Base-by-base conservation (phyloP, 805 yeast species). In the Millerozyma acaciae region DNA sequence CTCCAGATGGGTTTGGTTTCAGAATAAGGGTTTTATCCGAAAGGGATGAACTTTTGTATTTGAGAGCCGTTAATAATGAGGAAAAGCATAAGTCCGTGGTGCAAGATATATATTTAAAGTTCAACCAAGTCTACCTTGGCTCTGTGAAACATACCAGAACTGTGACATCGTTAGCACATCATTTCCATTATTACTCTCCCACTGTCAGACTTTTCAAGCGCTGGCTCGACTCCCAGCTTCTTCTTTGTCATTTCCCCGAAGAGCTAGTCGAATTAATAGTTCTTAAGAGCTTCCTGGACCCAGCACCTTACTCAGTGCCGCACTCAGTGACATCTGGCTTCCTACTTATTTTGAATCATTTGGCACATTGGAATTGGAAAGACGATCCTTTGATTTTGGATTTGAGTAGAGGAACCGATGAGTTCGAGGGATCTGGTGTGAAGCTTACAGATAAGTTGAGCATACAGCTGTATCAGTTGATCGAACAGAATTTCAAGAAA, bases 291-390 rank as follows among this genome's bases (percentile, higher is more conserved):
- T 93, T 90, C 62, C 82, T 87, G 28, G 94, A 88, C 51, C 80
- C 89, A 6, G 79, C 84, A 0, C 95, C 97, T n/a, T 89, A 74
- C 60, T 70, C 77, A 1, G 72, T 77, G 2, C 97, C 98, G 3
- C 76, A 81, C 17, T 79, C 90, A 35, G 78, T 82, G 6, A 80
- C 78, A 41, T 73, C 82, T 35, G 98, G 96, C 5, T 87, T 93
- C 53, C 62, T 85, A 38, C 79, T 93, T 38, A 73, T 80, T 8
- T 54, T 93, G 23, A 65, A 75, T 29, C 84, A 82, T 48, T 55
- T 93, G 28, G 72, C 95, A 16, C 61, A 60, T 26, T 93, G 98
- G 98, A 88, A 93, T 56, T 93, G 98, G 98, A 82, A 76, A 47
- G 94, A 84, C 42, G 87, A 82, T 29, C 83, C 96, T 1, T 61